Conservation (phyloP, 148 eudicot genomes). For the Nepenthes mirabilis region DNA sequence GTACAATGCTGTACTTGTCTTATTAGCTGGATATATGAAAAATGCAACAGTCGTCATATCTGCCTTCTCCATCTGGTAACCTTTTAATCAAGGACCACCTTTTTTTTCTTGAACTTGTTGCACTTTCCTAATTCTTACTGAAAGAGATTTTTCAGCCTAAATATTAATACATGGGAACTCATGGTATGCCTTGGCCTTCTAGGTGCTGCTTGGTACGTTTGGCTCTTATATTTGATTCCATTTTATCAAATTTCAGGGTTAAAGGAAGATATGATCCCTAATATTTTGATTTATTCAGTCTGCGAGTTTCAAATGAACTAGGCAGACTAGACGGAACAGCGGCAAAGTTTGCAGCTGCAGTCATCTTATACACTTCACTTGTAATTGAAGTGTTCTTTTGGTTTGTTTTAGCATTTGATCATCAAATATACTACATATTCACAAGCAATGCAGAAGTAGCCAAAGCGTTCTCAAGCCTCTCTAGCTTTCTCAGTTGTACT, state of each 20-base stretch:
- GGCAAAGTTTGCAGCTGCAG: conserved; percentile 3
- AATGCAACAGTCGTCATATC: conserved; percentile 60
- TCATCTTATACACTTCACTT: not conserved
- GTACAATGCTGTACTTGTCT: conserved; percentile 58
- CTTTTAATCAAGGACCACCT: not conserved
- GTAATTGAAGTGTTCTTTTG: conserved; percentile 5
- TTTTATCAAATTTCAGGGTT: not conserved
- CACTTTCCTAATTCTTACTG: not conserved
- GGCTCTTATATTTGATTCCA: not conserved
- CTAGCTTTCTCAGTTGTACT: conserved; percentile 26
- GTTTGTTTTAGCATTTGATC: conserved; percentile 17
- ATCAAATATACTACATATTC: conserved; percentile 21
- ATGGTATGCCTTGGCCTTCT: conserved; percentile 67
- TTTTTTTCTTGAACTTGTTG: not conserved
- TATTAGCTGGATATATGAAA: conserved; percentile 56
- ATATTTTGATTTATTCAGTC: conserved; percentile 1
- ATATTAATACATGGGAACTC: conserved; percentile 44
- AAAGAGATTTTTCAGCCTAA: conserved; percentile 35
- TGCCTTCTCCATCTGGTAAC: conserved; percentile 69
- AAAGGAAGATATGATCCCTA: not conserved
- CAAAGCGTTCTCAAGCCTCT: conserved; percentile 25
- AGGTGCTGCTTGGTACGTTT: conserved; percentile 21
- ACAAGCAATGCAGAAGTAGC: conserved; percentile 30
- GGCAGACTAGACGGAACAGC: not conserved
- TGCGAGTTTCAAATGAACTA: conserved; percentile 1